Conservation (phyloP, 1,139 yeast genomes). For the Yamadazyma mexicana region DNA sequence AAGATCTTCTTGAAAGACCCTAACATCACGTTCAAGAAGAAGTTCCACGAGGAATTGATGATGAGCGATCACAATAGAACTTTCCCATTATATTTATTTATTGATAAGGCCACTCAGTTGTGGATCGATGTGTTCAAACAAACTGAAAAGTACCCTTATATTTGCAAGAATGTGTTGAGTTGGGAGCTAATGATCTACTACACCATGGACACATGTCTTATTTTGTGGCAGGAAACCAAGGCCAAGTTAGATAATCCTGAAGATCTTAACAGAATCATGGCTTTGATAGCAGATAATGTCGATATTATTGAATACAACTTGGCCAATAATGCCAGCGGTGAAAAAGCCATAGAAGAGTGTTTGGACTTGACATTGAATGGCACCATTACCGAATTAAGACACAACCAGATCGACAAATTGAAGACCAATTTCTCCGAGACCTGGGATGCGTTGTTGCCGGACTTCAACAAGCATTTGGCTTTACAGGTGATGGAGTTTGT, state of each 20-base stretch:
- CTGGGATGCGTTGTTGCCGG: conserved; percentile 42
- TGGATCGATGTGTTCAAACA: conserved; percentile 44
- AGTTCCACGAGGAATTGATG: conserved; percentile 59
- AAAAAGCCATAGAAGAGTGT: conserved; percentile 43
- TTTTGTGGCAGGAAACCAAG: conserved; percentile 68
- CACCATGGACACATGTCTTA: conserved; percentile 57
- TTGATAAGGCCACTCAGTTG: conserved; percentile 34
- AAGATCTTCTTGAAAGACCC: conserved; percentile 54
- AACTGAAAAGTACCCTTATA: conserved; percentile 30
- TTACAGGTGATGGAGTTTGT: conserved; percentile 72
- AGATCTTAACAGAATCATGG: conserved; percentile 53
- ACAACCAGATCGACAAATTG: conserved; percentile 50
- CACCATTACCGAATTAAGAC: conserved; percentile 54
- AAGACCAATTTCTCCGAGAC: conserved; percentile 30
- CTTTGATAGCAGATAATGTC: conserved; percentile 35
- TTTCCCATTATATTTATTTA: conserved; percentile 43
- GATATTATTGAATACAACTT: conserved; percentile 32
- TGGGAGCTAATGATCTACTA: conserved; percentile 59
- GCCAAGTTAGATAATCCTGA: conserved; percentile 45
- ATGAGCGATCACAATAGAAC: conserved; percentile 45
- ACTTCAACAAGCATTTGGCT: conserved; percentile 52
- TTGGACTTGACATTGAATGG: conserved; percentile 43
- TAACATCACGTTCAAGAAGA: conserved; percentile 57
- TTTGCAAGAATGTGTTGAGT: conserved; percentile 48
- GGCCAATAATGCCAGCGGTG: conserved; percentile 8